phyloP scores from a whole-genome alignment of 2,329 filamentous ascomycete species.

The Microcera coccophila region DNA sequence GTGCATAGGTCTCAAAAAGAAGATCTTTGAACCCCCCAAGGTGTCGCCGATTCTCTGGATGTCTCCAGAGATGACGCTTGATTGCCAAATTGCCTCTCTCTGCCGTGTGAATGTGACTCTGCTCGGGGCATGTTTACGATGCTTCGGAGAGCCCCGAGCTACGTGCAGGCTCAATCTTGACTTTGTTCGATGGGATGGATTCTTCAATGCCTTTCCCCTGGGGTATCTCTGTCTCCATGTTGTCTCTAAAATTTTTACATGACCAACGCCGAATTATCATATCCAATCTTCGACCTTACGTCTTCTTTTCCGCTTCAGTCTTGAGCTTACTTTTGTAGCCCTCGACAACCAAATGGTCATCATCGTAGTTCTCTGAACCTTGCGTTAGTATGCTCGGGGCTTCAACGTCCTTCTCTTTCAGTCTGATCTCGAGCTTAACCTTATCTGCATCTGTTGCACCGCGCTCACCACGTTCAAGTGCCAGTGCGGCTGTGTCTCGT shows the following conservation, averaged over 20 bases:
- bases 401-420: slow-evolving; percentile 47
- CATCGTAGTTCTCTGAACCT: slow-evolving; percentile 30
- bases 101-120: slow-evolving; percentile 29
- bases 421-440: slow-evolving; percentile 40
- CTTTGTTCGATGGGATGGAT: no score
- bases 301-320: slow-evolving; percentile 8
- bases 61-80: slow-evolving; percentile 73
- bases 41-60: slow-evolving; percentile 81
- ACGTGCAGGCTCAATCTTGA: not conserved
- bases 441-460: slow-evolving; percentile 6
- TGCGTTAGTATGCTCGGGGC: slow-evolving; percentile 16
- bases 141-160: not conserved
- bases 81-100: slow-evolving; percentile 65
- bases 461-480: slow-evolving; percentile 46
- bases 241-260: no score
- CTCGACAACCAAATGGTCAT: slow-evolving; percentile 46
- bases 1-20: slow-evolving; percentile 56
- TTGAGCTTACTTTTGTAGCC: slow-evolving; percentile 44
- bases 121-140: not conserved
- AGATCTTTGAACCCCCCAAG: slow-evolving; percentile 62
- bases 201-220: no score
- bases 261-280: slow-evolving; percentile 15
- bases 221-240: no score
- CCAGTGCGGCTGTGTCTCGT: slow-evolving; percentile 42
- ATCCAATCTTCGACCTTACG: not conserved